Percentiles rank a stretch among this genome's conserved stretches.
Conservation (phyloP, 2,329 filamentous ascomycete genomes). For the Colletotrichum melonis region DNA sequence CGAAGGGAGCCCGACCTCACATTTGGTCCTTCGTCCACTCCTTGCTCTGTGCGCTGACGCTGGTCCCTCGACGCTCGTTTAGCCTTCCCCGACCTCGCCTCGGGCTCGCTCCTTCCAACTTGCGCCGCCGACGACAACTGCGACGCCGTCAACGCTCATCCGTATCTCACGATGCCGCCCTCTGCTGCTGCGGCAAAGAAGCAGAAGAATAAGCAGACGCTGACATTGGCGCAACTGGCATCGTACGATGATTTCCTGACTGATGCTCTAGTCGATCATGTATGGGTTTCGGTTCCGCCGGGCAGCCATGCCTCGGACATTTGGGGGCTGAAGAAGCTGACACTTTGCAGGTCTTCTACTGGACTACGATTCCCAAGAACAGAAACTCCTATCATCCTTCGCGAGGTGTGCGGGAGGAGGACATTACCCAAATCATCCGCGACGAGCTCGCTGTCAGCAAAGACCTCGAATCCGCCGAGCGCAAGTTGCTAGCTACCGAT, state of each 20-base stretch:
- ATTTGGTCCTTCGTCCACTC: constrained; percentile 28
- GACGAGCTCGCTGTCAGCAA: constrained; percentile 79
- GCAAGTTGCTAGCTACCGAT: constrained; percentile 76
- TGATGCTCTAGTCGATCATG: constrained; percentile 94
- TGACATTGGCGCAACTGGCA: constrained; percentile 88
- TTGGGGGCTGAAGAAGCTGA: constrained; percentile 37
- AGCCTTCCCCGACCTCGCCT: constrained; percentile 20
- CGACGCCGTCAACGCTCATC: not conserved
- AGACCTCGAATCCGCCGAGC: constrained; percentile 76
- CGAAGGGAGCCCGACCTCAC: constrained; percentile 28
- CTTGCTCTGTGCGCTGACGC: constrained; percentile 31
- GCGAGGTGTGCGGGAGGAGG: constrained; percentile 77
- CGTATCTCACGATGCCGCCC: constrained; percentile 48
- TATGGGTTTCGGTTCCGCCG: constrained; percentile 59
- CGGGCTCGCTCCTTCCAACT: constrained; percentile 7
- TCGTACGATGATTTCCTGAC: constrained; percentile 97
- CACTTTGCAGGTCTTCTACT: constrained; percentile 83
- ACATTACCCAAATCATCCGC: constrained; percentile 71
- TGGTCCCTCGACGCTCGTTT: constrained; percentile 28
- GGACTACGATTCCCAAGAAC: constrained; percentile 96
- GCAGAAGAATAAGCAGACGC: constrained; percentile 74
- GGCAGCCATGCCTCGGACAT: not conserved
- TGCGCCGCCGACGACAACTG: constrained; percentile 20
- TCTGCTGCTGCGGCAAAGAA: constrained; percentile 54
- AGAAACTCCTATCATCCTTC: constrained; percentile 86